phyloP scores from a whole-genome alignment of 441 rosid species.

The Aquilaria agallochum region DNA sequence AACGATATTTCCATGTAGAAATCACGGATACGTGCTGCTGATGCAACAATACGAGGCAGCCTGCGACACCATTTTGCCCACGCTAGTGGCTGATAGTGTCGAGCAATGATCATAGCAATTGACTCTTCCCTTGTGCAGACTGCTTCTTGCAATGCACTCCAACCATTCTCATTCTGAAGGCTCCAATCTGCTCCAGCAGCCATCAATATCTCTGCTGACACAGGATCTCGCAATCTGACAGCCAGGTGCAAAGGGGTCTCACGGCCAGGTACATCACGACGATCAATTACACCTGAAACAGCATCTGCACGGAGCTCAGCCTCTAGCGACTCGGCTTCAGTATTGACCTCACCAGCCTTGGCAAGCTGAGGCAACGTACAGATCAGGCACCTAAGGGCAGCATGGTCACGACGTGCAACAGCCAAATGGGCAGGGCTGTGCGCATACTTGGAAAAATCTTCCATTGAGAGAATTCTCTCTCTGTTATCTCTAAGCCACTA shows the following conservation, averaged over 20 bases:
- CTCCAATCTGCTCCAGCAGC: conserved; percentile 99
- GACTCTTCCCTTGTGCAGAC: conserved; percentile 93
- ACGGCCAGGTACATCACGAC: conserved; percentile 92
- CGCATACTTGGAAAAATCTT: conserved; percentile 62
- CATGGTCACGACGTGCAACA: conserved; percentile 74
- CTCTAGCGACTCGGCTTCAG: conserved; percentile 74
- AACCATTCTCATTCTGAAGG: conserved; percentile 96
- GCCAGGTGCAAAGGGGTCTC: conserved; percentile 98
- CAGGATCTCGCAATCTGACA: conserved; percentile 71
- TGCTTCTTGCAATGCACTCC: conserved; percentile 99
- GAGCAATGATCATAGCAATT: conserved; percentile 82
- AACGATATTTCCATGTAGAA: conserved; percentile 98
- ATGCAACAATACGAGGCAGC: conserved; percentile 85
- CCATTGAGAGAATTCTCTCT: conserved; percentile 40
- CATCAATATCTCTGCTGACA: conserved; percentile 93
- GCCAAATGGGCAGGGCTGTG: conserved; percentile 96
- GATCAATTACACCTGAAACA: conserved; percentile 66
- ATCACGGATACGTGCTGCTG: conserved; percentile 80
- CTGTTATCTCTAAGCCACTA: conserved; percentile 18
- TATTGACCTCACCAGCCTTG: conserved; percentile 83
- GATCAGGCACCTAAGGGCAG: conserved; percentile 53
- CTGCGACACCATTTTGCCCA: conserved; percentile 99
- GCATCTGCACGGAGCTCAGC: conserved; percentile 81
- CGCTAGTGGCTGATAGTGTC: conserved; percentile 96
- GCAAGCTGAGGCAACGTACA: conserved; percentile 61